These are phyloP conservation scores for Aspergillus sp. DNA, from an alignment of 2,329 filamentous ascomycete genomes.

Conservation along the genomic window DNA sequence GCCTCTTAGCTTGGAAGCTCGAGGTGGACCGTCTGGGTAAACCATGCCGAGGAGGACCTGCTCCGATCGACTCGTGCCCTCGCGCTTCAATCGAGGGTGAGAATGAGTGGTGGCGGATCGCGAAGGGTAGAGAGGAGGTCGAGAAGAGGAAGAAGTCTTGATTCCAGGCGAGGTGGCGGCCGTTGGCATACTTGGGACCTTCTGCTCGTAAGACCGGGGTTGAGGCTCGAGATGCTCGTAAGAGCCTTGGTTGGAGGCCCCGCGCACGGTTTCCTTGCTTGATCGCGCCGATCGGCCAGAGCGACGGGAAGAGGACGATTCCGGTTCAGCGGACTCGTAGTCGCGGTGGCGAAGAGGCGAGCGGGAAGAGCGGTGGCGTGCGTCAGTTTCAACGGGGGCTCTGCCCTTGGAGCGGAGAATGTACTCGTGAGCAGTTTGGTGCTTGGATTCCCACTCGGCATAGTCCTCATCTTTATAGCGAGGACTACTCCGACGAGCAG, in stretches of 20 bases:
- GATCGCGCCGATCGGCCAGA: slow-evolving; percentile 31
- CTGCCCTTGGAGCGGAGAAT: slow-evolving; percentile 35
- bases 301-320: slow-evolving; percentile 30
- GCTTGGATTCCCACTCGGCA: slow-evolving; percentile 28
- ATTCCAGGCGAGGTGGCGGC: slow-evolving; percentile 33
- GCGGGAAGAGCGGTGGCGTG: slow-evolving; percentile 31
- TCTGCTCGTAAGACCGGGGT: slow-evolving; percentile 22
- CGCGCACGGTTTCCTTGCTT: slow-evolving; percentile 22
- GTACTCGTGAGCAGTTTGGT: slow-evolving; percentile 37
- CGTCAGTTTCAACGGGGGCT: slow-evolving; percentile 20
- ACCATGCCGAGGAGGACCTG: slow-evolving; percentile 28
- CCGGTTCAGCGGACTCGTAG: slow-evolving; percentile 33
- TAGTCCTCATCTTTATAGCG: slow-evolving; percentile 24
- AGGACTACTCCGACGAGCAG: slow-evolving; percentile 21
- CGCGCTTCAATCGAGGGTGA: slow-evolving; percentile 29
- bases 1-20: slow-evolving; percentile 38
- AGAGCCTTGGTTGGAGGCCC: slow-evolving; percentile 32
- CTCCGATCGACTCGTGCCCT: slow-evolving; percentile 27
- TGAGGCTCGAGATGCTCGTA: slow-evolving; percentile 30
- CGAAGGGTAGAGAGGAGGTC: slow-evolving; percentile 30
- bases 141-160: slow-evolving; percentile 28
- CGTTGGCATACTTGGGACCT: slow-evolving; percentile 37
- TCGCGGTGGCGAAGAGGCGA: slow-evolving; percentile 31
- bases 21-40: slow-evolving; percentile 26
- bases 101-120: slow-evolving; percentile 33